These are phyloP conservation scores for Lycium barbarum DNA, from an alignment of 257 asterid species.

Conservation along the genomic window DNA sequence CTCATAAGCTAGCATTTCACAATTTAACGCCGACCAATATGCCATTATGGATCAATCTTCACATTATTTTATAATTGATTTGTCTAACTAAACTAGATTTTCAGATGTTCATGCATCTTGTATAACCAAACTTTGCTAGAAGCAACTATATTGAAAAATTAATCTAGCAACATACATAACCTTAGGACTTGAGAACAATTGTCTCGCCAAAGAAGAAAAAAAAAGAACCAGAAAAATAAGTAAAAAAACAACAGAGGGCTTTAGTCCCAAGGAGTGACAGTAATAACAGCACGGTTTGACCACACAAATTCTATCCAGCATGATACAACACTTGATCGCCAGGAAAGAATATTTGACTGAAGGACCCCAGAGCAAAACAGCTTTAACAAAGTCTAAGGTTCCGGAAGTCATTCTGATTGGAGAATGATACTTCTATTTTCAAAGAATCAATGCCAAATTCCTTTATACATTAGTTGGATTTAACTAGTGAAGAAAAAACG, in stretches of 20 bases:
- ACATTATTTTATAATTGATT: not conserved
- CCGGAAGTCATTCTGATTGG: not conserved
- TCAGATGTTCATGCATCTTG: not conserved
- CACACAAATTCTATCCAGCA: not conserved
- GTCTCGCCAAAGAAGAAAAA: not conserved
- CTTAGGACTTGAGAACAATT: not conserved
- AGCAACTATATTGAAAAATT: not conserved
- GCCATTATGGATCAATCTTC: not conserved
- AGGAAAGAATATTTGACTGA: conserved; percentile 3
- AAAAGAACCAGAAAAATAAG: not conserved
- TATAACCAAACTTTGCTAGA: not conserved
- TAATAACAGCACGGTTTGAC: not conserved
- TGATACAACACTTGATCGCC: not conserved
- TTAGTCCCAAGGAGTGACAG: not conserved
- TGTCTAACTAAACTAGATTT: not conserved
- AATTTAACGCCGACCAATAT: not conserved
- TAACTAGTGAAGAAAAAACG: not conserved
- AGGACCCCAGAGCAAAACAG: not conserved
- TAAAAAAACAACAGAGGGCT: not conserved
- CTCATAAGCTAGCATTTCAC: conserved; percentile 15
- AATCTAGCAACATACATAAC: not conserved
- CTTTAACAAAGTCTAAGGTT: conserved; percentile 13
- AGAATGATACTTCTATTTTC: not conserved
- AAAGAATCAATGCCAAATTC: conserved; percentile 20
- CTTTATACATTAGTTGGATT: not conserved